Conservation (phyloP, 2,329 filamentous ascomycete genomes). For the Sclerotinia borealis region DNA sequence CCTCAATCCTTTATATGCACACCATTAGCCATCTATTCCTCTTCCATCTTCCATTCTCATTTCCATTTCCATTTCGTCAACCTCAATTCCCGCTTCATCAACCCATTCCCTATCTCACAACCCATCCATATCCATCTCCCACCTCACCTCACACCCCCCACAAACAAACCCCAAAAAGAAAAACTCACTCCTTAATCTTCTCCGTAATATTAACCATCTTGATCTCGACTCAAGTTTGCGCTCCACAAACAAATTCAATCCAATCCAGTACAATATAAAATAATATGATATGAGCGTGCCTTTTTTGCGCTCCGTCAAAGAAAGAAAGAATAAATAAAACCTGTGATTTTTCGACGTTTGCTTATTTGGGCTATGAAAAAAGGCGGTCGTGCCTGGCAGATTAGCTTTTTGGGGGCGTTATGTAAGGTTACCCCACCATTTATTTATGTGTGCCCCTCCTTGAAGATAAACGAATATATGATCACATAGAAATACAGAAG, state of each 20-base stretch:
- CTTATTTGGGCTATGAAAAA: not conserved
- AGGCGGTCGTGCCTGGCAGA: not conserved
- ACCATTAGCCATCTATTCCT: constrained; percentile 13
- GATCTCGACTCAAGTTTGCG: constrained; percentile 26
- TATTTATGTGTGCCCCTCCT: not conserved
- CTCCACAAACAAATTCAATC: not conserved
- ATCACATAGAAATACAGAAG: no score
- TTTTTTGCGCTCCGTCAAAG: no score
- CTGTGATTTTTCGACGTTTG: constrained; percentile 3
- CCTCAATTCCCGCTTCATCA: no score
- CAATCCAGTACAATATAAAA: not conserved
- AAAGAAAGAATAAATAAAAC: not conserved
- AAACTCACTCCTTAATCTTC: constrained; percentile 93
- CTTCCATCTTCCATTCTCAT: constrained; percentile 12
- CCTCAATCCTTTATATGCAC: constrained; percentile 75
- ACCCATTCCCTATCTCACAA: no score
- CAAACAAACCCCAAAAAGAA: not conserved
- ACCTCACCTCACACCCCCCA: not conserved
- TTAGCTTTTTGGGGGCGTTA: not conserved
- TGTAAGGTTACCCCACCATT: not conserved
- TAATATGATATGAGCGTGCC: not conserved
- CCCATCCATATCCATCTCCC: not conserved
- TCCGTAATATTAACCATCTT: constrained; percentile 99
- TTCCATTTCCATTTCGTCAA: no score
- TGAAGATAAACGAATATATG: no score